Evolutionary conservation across 2,329 filamentous ascomycete genomes (phyloP), one percentile per base, ranked within the genome.

Genomic region (Hymenoscyphus occultus): DNA sequence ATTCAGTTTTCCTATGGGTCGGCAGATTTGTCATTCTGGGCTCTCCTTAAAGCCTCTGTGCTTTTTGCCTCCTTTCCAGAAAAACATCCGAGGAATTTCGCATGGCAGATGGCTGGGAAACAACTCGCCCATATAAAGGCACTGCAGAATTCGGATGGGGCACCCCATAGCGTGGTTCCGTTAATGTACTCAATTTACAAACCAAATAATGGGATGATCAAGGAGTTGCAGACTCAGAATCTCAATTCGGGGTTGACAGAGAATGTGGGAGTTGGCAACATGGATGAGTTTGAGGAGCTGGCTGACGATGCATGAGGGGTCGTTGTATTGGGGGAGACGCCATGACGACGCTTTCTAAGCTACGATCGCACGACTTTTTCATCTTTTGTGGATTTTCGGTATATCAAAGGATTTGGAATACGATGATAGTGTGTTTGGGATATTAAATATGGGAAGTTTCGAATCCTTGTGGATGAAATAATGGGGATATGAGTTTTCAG

Each of bases 41-140:
- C 80, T 0, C 65, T 77, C 0, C 69, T 84, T 5, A 80, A 78
- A 57, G 82, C 82, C 1, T 83, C 80, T 0, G 72, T 77, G 4
- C 65, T 74, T 4, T 76, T 71, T 56, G 28, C 28, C 28, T 28
- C 28, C 28, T 28, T 28, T 28, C 28, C 28, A 28, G 28, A 28
- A 28, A 28, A 28, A 3, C 28, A 28, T 28, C 3, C 28, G 28
- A 28, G 28, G 2, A 66, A 28, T 1, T 65, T 75, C 5, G 60
- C 68, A 1, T 76, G 75, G 75, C 67, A 64, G 59, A 71, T 76
- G 69, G 71, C 71, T 7, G 74, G 74, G 4, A 70, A 62, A 14
- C 72, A 76, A 42, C 59, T 75, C 1, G 70, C 68, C 6, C 58
- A 61, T 14, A 51, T 76, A 1, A 76, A 76, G 51, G 69, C 72